Evolutionary conservation across 2,329 filamentous ascomycete species (phyloP), one percentile per base, ranked within the genome.

Genomic region (Hymenoscyphus repandus): DNA sequence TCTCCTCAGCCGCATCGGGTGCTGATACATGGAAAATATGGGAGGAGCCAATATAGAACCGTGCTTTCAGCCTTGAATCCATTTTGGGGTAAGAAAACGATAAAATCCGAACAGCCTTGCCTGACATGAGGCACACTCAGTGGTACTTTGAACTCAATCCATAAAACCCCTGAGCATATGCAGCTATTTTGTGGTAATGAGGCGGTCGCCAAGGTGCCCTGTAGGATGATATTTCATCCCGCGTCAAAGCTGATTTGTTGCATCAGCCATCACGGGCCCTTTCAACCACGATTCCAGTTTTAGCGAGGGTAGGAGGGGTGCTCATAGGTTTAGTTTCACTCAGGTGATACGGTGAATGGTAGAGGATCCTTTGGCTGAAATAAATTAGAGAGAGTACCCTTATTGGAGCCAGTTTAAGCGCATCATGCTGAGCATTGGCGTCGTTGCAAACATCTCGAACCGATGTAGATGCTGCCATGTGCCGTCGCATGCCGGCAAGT

Each of bases 1-100:
- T 18, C 38, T 40, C 38, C 18, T 40, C 38, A 40, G 38, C 38
- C 38, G 38, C 38, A 40, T 40, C 38, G 38, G 38, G 38, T 17
- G 38, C 38, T 40, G 38, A 40, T 17, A 40, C 38, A 37, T 37
- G 12, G 34, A 17, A 11, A 13, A 17, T 17, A 37, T 18, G 13
- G 10, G n/a, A n/a, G 5, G 10, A 40, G 18, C 38, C 38, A 40
- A 20, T 40, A 15, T 18, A 5, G 17, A 11, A 5, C 10, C 18
- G 10, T n/a, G 18, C 18, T 40, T 20, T 40, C 38, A 40, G 38
- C 38, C 38, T 5, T 15, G 18, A 6, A 17, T 20, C 38, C 38
- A 17, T 17, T 17, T 20, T 15, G 10, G 38, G 38, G 17, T 11
- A 9, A 5, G 18, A 40, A 7, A 40, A 3, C 38, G 38, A 40